These are phyloP conservation scores for Saprolegnia diclina DNA, from an alignment of 352 stramenopile genomes.

Conservation along the genomic window DNA sequence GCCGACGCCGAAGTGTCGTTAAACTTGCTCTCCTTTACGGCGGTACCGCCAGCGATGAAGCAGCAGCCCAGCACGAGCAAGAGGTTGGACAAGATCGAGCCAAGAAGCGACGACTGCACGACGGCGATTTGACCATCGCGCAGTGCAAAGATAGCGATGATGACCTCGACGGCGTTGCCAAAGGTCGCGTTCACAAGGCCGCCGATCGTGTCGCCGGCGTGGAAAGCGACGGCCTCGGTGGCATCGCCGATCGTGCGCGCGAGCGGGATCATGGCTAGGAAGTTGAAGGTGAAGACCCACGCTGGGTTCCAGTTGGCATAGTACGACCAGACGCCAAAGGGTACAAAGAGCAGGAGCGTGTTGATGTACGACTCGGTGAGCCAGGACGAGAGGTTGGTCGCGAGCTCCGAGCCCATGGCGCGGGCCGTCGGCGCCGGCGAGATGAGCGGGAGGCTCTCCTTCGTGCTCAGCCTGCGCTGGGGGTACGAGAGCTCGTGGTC, in stretches of 20 bases:
- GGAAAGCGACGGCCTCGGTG: constrained; percentile 94
- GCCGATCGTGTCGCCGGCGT: constrained; percentile 96
- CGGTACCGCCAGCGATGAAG: constrained; percentile 88
- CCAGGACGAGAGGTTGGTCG: constrained; percentile 38
- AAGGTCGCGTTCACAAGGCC: constrained; percentile 98
- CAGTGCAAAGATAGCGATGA: constrained; percentile 94
- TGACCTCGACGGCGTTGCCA: constrained; percentile 95
- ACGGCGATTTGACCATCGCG: constrained; percentile 91
- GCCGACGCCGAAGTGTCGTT: constrained; percentile 88
- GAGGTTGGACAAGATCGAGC: constrained; percentile 97
- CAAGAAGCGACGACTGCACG: constrained; percentile 95
- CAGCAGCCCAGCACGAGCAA: constrained; percentile 96
- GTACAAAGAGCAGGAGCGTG: constrained; percentile 50
- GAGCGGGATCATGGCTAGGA: constrained; percentile 95
- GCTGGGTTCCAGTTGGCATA: constrained; percentile 55
- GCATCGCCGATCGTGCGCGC: constrained; percentile 94
- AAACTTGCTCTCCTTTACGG: constrained; percentile 86
- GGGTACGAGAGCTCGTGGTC: not conserved
- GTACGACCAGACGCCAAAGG: constrained; percentile 66
- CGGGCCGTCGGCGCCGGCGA: not conserved
- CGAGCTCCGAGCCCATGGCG: constrained; percentile 33
- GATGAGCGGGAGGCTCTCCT: constrained; percentile 21
- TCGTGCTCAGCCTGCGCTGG: not conserved
- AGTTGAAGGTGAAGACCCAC: constrained; percentile 93
- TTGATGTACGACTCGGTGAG: constrained; percentile 58